Evolutionary conservation across 352 stramenopile species (phyloP), one percentile per base, ranked within the genome.

Genomic region (Achlya hypogyna): DNA sequence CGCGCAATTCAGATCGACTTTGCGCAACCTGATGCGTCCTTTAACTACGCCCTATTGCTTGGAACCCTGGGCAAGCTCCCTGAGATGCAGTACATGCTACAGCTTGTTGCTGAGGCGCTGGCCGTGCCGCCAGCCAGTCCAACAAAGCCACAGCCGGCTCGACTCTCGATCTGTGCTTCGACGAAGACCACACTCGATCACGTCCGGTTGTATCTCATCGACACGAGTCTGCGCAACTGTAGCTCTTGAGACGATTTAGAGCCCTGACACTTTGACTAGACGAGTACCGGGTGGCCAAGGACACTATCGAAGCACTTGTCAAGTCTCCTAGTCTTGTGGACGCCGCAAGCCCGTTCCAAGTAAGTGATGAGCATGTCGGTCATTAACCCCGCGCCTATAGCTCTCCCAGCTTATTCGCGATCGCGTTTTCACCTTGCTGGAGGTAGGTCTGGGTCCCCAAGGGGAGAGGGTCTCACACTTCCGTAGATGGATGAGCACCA

Each of bases 1-100:
- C 75, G 80, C 5, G 69, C 74, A n/a, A 56, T 93, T 34, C 77
- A 82, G 40, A 72, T 92, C 22, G 77, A 91, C 14, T 74, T 75
- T 53, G 69, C 69, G 10, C 69, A 86, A n/a, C 71, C 71, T 4
- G 54, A 49, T 23, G 34, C 27, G 5, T 20, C 54, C 8, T 84
- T 86, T 53, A 89, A 93, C 66, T 89, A 91, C 51, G 78, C 81
- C 0, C 56, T 87, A 35, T 72, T 92, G 35, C 75, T 93, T 47
- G 72, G 77, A 16, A 53, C 45, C 0, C 81, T 89, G 74, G 58
- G 45, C 12, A 83, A 80, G 51, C 71, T 66, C 31, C 69, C 76
- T 2, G 72, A 74, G 2, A 73, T 89, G 63, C 77, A 87, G 42
- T 74, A 87, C 53, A 78, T 91, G 73, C 78, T 93, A 0, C 66